Percentiles rank a stretch among this genome's conserved stretches.
Evolutionary conservation across 176 grass and related monocot species (phyloP).

Genomic region (Oropetium thomaeum): DNA sequence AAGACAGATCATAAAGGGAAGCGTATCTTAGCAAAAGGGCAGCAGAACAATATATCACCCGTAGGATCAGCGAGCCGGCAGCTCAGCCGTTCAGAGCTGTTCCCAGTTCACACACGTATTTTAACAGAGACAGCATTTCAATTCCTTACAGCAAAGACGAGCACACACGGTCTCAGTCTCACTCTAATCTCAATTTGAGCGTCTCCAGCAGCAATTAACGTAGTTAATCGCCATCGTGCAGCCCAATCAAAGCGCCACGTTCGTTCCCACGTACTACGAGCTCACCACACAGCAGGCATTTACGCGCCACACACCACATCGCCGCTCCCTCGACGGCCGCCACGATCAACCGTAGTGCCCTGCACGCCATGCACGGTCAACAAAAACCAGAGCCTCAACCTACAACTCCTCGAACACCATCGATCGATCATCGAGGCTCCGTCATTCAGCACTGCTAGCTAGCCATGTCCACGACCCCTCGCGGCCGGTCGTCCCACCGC

Average conservation of each 20-base stretch:
- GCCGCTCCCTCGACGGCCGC: background rate
- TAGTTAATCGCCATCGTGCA: slow-evolving; percentile 32
- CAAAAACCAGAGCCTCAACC: slow-evolving; percentile 1
- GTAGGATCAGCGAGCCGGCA: too few species aligned
- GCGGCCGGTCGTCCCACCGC: slow-evolving; percentile 40
- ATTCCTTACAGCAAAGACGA: background rate
- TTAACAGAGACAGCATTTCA: background rate
- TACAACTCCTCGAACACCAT: slow-evolving; percentile 14
- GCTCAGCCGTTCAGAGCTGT: background rate
- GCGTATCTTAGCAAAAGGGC: too few species aligned
- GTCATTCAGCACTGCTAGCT: background rate
- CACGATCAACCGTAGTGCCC: slow-evolving; percentile 32
- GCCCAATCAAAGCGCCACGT: slow-evolving; percentile 28
- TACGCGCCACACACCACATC: background rate
- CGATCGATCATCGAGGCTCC: background rate
- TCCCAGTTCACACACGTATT: background rate
- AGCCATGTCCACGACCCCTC: slow-evolving; percentile 46
- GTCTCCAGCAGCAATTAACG: background rate
- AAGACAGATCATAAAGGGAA: background rate
- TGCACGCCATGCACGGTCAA: slow-evolving; percentile 23
- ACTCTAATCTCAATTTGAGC: background rate
- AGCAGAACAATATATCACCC: background rate
- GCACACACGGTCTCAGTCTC: too few species aligned
- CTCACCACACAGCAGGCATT: slow-evolving; percentile 26
- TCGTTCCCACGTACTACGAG: slow-evolving; percentile 31